A percentile compares a stretch with the other conserved stretches of the same genome.
These are phyloP conservation scores for Magnaporthales sp. DNA, from an alignment of 2,329 filamentous ascomycete species.

Conservation along the genomic window DNA sequence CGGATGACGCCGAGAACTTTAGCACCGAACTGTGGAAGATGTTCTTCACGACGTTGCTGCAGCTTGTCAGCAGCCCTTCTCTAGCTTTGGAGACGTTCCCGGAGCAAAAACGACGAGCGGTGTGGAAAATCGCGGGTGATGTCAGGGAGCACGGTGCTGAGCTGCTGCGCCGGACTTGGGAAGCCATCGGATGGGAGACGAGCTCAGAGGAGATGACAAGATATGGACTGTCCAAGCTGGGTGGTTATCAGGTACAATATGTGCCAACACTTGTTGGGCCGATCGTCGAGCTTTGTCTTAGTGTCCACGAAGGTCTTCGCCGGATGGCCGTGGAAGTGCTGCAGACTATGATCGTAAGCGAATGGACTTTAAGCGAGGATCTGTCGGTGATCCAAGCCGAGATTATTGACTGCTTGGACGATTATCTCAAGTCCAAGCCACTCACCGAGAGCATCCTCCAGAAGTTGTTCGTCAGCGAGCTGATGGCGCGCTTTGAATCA, in stretches of 20 bases:
- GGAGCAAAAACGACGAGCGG: conserved; percentile 89
- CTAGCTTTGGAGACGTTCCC: conserved; percentile 92
- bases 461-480: conserved; percentile 83
- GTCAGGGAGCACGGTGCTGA: conserved; percentile 87
- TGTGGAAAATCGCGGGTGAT: conserved; percentile 98
- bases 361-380: conserved; percentile 94
- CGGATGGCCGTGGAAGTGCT: conserved; percentile 87
- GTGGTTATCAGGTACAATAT: conserved; percentile 97
- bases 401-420: conserved; percentile 89
- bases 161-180: conserved; percentile 78
- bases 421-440: conserved; percentile 80
- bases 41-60: conserved; percentile 84
- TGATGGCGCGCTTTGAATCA: conserved; percentile 71
- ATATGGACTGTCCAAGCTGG: conserved; percentile 76
- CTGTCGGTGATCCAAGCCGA: conserved; percentile 87
- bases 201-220: conserved; percentile 66
- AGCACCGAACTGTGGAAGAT: conserved; percentile 90
- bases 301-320: conserved; percentile 85
- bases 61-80: conserved; percentile 79
- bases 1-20: conserved; percentile 86
- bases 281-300: conserved; percentile 88
- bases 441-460: conserved; percentile 84
- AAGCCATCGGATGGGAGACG: conserved; percentile 94
- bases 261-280: conserved; percentile 86
- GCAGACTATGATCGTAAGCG: conserved; percentile 96